Percentiles rank a stretch among this genome's conserved stretches.
phyloP scores from a whole-genome alignment of 805 yeast species.

The Candida ponderosae region DNA sequence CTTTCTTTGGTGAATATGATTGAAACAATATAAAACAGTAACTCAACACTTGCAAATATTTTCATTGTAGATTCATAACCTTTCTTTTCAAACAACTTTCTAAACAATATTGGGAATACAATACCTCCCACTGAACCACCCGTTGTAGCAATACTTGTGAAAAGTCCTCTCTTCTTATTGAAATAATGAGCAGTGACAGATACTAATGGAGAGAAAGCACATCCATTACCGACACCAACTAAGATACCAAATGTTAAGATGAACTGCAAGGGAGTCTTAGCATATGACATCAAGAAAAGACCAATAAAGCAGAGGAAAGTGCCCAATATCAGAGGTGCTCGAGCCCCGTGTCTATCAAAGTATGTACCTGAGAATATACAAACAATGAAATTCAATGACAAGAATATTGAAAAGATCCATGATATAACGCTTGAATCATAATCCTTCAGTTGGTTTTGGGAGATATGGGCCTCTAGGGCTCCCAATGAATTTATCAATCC shows the following conservation, averaged over 20 bases:
- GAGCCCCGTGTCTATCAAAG: slow-evolving; percentile 48
- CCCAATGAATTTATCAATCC: slow-evolving; percentile 56
- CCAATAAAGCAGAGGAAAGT: slow-evolving; percentile 36
- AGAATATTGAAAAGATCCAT: slow-evolving; percentile 58
- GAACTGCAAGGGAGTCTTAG: slow-evolving; percentile 49
- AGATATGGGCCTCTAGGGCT: slow-evolving; percentile 53
- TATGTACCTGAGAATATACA: slow-evolving; percentile 49
- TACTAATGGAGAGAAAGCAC: slow-evolving; percentile 48
- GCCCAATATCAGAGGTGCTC: slow-evolving; percentile 32
- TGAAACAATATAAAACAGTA: slow-evolving; percentile 27
- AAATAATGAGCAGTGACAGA: slow-evolving; percentile 63
- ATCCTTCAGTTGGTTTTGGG: slow-evolving; percentile 42
- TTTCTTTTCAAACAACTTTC: slow-evolving; percentile 32
- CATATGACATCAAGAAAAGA: slow-evolving; percentile 42
- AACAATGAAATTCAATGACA: slow-evolving; percentile 38
- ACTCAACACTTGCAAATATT: slow-evolving; percentile 36
- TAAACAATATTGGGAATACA: slow-evolving; percentile 43
- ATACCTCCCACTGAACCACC: slow-evolving; percentile 52
- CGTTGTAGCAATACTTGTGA: slow-evolving; percentile 37
- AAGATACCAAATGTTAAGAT: slow-evolving; percentile 46
- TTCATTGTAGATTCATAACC: slow-evolving; percentile 55
- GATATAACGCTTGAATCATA: slow-evolving; percentile 40
- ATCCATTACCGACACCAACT: slow-evolving; percentile 50
- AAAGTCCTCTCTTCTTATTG: slow-evolving; percentile 46
- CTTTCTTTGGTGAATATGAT: slow-evolving; percentile 32